Base-by-base conservation (phyloP, 192 early-diverging fungal species). In the Pilaira anomala region DNA sequence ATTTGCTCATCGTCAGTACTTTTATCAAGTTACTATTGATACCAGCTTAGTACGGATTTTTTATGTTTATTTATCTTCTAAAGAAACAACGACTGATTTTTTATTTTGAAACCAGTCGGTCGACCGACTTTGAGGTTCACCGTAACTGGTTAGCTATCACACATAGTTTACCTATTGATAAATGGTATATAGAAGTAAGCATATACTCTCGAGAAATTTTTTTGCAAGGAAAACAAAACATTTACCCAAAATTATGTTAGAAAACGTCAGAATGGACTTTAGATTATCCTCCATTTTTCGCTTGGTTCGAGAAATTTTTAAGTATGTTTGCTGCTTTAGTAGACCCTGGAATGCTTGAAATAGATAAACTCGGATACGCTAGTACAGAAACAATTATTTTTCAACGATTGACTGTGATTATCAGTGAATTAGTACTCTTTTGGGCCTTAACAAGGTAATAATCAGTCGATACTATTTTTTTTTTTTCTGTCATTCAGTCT, bases 121-220 rank as follows among this genome's bases (percentile, higher is more conserved):
- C 96, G 55, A 98, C 96, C 18, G 96, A 98, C 80, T 98, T 98
- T 84, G 96, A 98, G 77, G 96, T 98, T 19, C 96, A 98, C 75
- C 85, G 95, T 60, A 95, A 96, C 80, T 96, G 94, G 94, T 83
- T 97, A 21, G 96, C 94, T 24, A 91, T 98, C 48, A 98, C 96
- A 11, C 78, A 87, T 63, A 84, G 81, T 56, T 73, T 94, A 8
- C 91, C 95, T n/a, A 64, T 95, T 33, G 69, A 71, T 25, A 55
- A 83, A 56, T 98, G 95, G 95, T 98, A 97, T 69, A 77, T 76
- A 66, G 92, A 97, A 73, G 84, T 86, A 72, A n/a, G 22, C n/a
- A n/a, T 7, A 16, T 58, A 16, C 3, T 22, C 13, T 2, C 8
- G 19, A 14, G 4, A 51, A 40, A 24, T 9, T 9, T 6, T 0